Conservation (phyloP, 129 eudicot species). For the Tanacetum coccineum region DNA sequence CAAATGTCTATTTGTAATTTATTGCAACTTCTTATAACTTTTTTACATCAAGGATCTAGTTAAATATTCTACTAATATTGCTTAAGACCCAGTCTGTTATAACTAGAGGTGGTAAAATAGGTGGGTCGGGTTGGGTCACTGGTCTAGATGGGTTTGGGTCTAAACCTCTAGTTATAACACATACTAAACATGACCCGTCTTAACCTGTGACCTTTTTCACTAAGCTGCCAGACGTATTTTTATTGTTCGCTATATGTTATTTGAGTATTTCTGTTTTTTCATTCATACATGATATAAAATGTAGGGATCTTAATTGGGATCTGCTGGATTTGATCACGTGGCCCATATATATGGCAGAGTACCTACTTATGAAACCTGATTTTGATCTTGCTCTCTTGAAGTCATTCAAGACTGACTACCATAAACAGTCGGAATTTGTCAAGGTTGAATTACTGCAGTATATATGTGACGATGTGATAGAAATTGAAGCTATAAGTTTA, state of each 20-base stretch:
- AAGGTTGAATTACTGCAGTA: constrained; percentile 67
- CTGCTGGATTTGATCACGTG: constrained; percentile 82
- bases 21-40: neutral
- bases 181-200: neutral
- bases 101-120: too few relatives aligned
- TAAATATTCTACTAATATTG: neutral
- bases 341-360: constrained; percentile 84
- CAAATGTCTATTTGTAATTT: neutral
- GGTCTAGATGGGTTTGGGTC: too few relatives aligned
- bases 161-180: too few relatives aligned
- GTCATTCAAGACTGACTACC: constrained; percentile 54
- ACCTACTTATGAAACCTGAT: constrained; percentile 63
- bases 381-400: constrained; percentile 53
- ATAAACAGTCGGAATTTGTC: constrained; percentile 51
- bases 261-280: neutral
- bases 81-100: too few relatives aligned
- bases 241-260: constrained; percentile 10
- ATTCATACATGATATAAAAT: neutral
- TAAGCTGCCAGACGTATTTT: neutral
- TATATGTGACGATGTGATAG: constrained; percentile 87
- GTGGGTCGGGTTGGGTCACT: too few relatives aligned
- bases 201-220: constrained; percentile 4
- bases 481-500: constrained; percentile 57
- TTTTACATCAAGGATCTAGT: neutral
- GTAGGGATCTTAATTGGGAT: constrained; percentile 93